Conservation (phyloP, 1,284 basidiomycete species). For the Ustilago loliicola region DNA sequence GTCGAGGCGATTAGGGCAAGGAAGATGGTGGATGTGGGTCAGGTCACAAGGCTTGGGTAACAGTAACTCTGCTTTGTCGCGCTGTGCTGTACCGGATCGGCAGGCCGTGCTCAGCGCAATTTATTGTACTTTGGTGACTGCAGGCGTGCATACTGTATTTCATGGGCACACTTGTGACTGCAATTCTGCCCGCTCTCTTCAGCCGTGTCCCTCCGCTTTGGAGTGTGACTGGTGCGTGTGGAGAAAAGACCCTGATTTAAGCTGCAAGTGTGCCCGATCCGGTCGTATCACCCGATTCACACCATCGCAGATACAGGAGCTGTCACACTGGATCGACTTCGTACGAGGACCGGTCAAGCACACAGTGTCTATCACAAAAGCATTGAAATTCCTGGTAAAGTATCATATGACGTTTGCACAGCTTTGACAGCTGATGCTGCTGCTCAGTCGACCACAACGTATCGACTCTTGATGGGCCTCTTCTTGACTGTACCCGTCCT, state of each 20-base stretch:
- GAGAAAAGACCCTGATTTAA: constrained; percentile 4
- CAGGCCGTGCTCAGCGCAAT: background rate
- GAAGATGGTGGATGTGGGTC: background rate
- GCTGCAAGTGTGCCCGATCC: background rate
- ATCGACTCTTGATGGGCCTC: constrained; percentile 67
- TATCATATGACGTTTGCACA: background rate
- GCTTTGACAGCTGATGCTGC: background rate
- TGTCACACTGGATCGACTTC: too few relatives aligned
- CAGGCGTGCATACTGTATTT: background rate
- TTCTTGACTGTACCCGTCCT: constrained; percentile 60
- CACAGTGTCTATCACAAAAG: background rate
- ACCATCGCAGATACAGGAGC: too few relatives aligned
- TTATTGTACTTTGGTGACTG: background rate
- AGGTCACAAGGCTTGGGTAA: background rate
- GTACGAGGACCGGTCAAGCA: background rate
- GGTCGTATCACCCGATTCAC: background rate
- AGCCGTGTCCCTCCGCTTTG: background rate
- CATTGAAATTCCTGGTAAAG: background rate
- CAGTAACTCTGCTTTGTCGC: background rate
- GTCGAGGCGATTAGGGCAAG: too few relatives aligned
- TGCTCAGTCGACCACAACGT: constrained; percentile 64
- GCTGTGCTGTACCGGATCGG: constrained; percentile 1
- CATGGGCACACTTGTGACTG: background rate
- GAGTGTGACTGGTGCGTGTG: constrained; percentile 1
- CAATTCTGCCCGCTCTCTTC: background rate